Evolutionary conservation across 495 filamentous ascomycete species (phyloP), one percentile per base, ranked within the genome.

Genomic region (Talaromyces ruber): DNA sequence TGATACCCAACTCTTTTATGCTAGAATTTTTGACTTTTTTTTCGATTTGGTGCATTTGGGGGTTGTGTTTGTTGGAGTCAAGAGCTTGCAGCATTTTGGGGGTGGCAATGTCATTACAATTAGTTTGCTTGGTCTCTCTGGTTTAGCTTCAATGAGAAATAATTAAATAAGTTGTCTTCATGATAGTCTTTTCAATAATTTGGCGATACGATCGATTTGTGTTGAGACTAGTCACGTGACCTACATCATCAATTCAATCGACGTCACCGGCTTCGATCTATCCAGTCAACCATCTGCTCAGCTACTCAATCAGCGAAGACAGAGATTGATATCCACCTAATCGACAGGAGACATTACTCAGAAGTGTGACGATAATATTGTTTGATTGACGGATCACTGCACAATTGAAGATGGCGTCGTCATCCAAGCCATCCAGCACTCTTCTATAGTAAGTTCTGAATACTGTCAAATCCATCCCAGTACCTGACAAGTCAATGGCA

Each of bases 341-440:
- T 2, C n/a, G 1, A 45, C 6, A 45, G 2, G 21, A 21, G 2
- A 8, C n/a, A 21, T n/a, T n/a, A 2, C 39, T 3, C 1, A 3
- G n/a, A 45, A 4, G 16, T 16, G 1, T 12, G 34, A 39, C 4
- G 3, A 16, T 39, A 16, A 16, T 4, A 11, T 3, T 47, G 7
- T 47, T 21, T 47, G 43, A 4, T 34, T 14, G 7, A 0, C 7
- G 16, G 8, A 6, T 7, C 0, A 34, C 0, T 1, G 21, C 16
- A 53, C 12, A 53, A 68, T 64, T 60, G 65, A 70, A 55, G 52
- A 92, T 92, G 89, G 88, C 89, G 54, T 93, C 89, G 57, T 91
- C 89, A n/a, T 93, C 90, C 26, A 84, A 84, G 62, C 80, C 84
- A 51, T 76, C 86, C 65, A 90, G 86, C 62, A 89, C 85, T 64